Percentiles rank a stretch among this genome's conserved stretches.
Evolutionary conservation across 805 yeast species (phyloP).

Genomic region (Yarrowia phangngaensis): DNA sequence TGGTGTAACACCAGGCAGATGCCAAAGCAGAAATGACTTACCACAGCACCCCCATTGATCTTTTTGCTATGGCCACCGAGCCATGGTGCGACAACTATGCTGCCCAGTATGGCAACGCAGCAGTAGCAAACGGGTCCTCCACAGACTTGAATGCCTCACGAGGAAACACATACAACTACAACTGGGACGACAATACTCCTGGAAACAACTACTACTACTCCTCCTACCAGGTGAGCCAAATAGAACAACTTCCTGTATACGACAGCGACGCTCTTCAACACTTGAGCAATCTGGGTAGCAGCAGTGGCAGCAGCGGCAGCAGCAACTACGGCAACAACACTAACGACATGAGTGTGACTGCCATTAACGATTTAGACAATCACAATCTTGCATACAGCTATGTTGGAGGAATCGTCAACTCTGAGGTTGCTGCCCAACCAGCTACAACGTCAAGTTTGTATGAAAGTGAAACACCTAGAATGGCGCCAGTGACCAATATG

Average conservation of each 20-base stretch:
- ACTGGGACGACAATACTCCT: too few species aligned
- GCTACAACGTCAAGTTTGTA: too few species aligned
- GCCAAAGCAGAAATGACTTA: slow-evolving; percentile 9
- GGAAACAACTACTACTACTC: slow-evolving; percentile 8
- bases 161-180: too few species aligned
- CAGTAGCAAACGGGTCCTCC: not conserved
- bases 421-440: too few species aligned
- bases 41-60: slow-evolving; percentile 19
- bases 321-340: not conserved
- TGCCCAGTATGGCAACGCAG: slow-evolving; percentile 9
- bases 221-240: not conserved
- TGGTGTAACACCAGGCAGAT: slow-evolving; percentile 19
- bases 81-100: slow-evolving; percentile 25
- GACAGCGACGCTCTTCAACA: not conserved
- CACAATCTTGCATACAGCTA: not conserved
- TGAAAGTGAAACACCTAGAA: too few species aligned
- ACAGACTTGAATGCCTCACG: too few species aligned
- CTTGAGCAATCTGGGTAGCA: not conserved
- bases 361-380: not conserved
- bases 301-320: not conserved
- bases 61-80: slow-evolving; percentile 21
- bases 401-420: too few species aligned
- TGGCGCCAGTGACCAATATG: too few species aligned
- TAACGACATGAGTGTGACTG: not conserved
- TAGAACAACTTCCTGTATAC: slow-evolving; percentile 8